Evolutionary conservation across 2,329 filamentous ascomycete species (phyloP).

Genomic region (Fusarium bactridioides): DNA sequence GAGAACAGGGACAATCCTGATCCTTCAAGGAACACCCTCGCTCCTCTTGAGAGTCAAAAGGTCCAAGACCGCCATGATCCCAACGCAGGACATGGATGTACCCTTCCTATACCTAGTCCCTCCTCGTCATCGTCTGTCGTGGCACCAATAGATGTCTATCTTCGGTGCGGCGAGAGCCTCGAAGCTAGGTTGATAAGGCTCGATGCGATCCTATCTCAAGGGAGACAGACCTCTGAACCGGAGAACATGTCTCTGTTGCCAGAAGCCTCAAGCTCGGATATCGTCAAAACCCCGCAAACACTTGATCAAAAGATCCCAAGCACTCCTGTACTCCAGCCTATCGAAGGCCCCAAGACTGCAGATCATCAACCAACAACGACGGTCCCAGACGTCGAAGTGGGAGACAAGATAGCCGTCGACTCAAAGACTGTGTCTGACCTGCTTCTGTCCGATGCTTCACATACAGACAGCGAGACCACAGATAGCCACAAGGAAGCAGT

Average conservation of each 20-base stretch:
- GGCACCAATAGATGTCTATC: constrained; percentile 28
- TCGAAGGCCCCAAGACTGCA: neutral
- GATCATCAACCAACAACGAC: fast-evolving
- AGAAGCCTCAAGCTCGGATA: constrained; percentile 9
- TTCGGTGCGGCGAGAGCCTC: constrained; percentile 18
- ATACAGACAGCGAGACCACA: too few species aligned
- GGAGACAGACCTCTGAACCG: neutral
- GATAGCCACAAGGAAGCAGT: too few species aligned
- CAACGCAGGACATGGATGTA: neutral
- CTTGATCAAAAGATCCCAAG: neutral
- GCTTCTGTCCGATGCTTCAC: neutral
- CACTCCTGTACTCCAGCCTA: neutral
- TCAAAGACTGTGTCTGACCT: constrained; percentile 14
- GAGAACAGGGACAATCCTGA: constrained; percentile 1
- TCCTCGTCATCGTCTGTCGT: neutral
- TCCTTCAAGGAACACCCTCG: neutral
- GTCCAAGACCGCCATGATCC: neutral
- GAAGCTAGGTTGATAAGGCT: constrained; percentile 17
- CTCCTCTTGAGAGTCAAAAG: neutral
- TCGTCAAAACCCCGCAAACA: neutral
- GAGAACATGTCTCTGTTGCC: neutral
- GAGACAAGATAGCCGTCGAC: neutral
- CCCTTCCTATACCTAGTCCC: constrained; percentile 14
- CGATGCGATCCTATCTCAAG: neutral
- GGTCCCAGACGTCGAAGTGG: neutral